Evolutionary conservation across 1,284 basidiomycete species (phyloP), one percentile per base, ranked within the genome.

Genomic region (Schizophyllum commune): DNA sequence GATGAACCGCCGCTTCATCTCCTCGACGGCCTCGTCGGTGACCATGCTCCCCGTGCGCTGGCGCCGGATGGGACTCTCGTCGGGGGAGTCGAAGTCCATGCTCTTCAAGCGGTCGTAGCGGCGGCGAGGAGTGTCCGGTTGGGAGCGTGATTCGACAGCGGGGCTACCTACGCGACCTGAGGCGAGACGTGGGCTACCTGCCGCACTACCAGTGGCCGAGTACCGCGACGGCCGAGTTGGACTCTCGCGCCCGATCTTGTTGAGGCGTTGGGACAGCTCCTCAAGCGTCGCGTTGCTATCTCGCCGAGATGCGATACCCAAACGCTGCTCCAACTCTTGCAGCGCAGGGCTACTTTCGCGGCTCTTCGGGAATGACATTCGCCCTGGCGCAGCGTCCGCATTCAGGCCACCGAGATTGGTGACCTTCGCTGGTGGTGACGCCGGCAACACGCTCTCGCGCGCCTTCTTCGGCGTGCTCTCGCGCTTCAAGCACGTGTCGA

Each of bases 401-500:
- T 68, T 71, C 61, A 77, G 70, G 5, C 78, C 77, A 21, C 77
- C 77, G 2, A 79, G 68, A 32, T 78, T 80, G 58, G 69, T 77
- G 56, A 67, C 62, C 32, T 66, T 64, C 52, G 6, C 21, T 6
- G 6, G 21, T 6, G 52, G 52, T n/a, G 52, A 19, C 8, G 52
- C n/a, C 74, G 70, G 19, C 70, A 74, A 34, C 68, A 71, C 32
- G 22, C 66, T 69, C 59, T 67, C 71, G 8, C 59, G 64, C 63
- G 67, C 72, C 67, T 75, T 80, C 65, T 74, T 79, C 27, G 80
- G 78, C 32, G 70, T 75, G 39, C 70, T 76, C 61, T 80, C 81
- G 57, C 84, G 78, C 64, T 80, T 83, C 53, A 90, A 75, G 67
- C 86, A 90, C 32, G 71, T 83, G 61, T 89, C 90, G 66, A 92